These are phyloP conservation scores for Globisporangium barbulae DNA, from an alignment of 352 stramenopile species.

Conservation along the genomic window DNA sequence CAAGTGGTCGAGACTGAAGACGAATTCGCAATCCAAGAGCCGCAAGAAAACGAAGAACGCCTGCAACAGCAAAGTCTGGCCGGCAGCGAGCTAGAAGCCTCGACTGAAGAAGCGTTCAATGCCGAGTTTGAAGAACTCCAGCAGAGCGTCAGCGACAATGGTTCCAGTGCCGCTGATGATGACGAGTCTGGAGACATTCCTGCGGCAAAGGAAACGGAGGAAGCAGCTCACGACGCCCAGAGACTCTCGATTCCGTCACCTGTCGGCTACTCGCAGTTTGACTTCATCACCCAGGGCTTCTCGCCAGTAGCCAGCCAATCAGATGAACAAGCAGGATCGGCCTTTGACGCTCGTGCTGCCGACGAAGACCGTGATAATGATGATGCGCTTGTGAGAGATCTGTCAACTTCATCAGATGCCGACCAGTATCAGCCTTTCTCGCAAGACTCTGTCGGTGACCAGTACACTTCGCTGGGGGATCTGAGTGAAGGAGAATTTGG, in stretches of 20 bases:
- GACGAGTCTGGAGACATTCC: neutral
- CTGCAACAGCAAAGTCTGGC: neutral
- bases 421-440: slow-evolving; percentile 6
- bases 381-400: neutral
- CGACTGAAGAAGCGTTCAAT: neutral
- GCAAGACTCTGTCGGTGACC: slow-evolving; percentile 6
- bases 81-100: neutral
- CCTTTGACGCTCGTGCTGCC: neutral
- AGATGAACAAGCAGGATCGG: neutral
- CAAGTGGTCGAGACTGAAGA: neutral
- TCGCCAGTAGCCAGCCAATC: slow-evolving; percentile 1
- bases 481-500: slow-evolving; percentile 3
- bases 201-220: neutral
- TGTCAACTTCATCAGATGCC: neutral
- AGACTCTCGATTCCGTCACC: slow-evolving; percentile 8
- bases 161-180: neutral
- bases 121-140: neutral
- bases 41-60: neutral
- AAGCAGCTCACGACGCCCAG: neutral
- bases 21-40: neutral
- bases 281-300: slow-evolving; percentile 12
- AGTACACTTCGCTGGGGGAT: slow-evolving; percentile 9
- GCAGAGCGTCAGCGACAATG: neutral
- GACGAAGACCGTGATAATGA: neutral
- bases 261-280: slow-evolving; percentile 17